Evolutionary conservation across 192 early-diverging fungal species (phyloP), one percentile per base, ranked within the genome.

Genomic region (Podila horticola): DNA sequence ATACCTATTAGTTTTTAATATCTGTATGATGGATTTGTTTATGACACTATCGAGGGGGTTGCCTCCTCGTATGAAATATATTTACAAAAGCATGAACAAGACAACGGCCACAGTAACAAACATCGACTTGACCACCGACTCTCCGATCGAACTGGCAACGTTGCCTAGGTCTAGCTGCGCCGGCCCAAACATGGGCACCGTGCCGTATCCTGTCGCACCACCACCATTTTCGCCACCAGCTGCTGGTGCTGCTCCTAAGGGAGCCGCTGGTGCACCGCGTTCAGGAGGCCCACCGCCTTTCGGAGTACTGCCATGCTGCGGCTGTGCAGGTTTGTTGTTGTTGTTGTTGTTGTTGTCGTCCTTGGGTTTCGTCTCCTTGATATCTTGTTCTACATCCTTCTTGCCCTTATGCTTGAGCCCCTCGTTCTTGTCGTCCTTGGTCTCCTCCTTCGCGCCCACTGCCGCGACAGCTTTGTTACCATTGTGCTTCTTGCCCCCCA

Each of bases 141-240:
- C 29, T 11, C 41, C 4, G 28, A 19, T 10, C 29, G 64, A 66
- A 7, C 41, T 28, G 2, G 64, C 64, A 50, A 24, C 41, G 11
- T 51, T 66, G 28, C 64, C 28, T 24, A 67, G 29, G 9, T 67
- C 66, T 8, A 67, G 34, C 29, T 58, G 66, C 2, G 66, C 51
- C 13, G 51, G 66, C 9, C 66, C 66, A 58, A 67, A 67, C 66
- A 67, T 67, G 30, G 66, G 66, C 12, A 58, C 52, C 1, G 66
- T 67, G 6, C 66, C 66, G 17, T 55, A 67, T 13, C 66, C 66
- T 20, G 66, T 8, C 1, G 28, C 52, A 9, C 66, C 66, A n/a
- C 26, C 5, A 13, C 59, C 59, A 61, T 31, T 61, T 7, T 11
- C 24, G 59, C 22, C 59, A 1, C 5, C 6, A 30, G 59, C 28